A percentile compares a stretch with the other conserved stretches of the same genome.
Evolutionary conservation across 2,329 filamentous ascomycete species (phyloP).

Genomic region (Endothia cerciana): DNA sequence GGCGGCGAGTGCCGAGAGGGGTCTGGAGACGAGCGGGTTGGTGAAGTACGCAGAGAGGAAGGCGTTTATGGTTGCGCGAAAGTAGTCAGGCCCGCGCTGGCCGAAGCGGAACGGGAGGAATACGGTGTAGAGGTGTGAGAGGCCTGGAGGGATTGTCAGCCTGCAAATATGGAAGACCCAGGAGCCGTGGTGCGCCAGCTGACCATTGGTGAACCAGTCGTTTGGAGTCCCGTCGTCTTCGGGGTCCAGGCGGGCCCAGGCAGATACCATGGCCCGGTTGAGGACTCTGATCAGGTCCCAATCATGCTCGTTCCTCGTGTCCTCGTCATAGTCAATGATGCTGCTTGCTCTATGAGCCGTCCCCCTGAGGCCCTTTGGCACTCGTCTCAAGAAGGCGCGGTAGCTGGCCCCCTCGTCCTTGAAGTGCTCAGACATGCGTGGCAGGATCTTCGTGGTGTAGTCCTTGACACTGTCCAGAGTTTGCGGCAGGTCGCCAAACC

Average conservation of each 20-base stretch:
- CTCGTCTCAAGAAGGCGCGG: constrained; percentile 31
- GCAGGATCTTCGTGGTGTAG: constrained; percentile 31
- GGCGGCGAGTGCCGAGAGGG: constrained; percentile 14
- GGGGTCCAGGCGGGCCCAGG: constrained; percentile 28
- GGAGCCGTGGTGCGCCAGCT: constrained; percentile 8
- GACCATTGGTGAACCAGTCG: constrained; percentile 31
- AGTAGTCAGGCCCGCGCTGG: constrained; percentile 31
- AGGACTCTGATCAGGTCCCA: constrained; percentile 33
- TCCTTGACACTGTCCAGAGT: constrained; percentile 32
- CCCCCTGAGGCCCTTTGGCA: not conserved
- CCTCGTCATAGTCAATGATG: constrained; percentile 33
- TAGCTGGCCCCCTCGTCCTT: constrained; percentile 28
- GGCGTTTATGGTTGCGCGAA: constrained; percentile 31
- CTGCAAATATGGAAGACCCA: constrained; percentile 1
- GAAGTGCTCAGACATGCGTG: constrained; percentile 32
- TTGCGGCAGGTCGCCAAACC: constrained; percentile 33
- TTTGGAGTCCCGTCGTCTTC: constrained; percentile 20
- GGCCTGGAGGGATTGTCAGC: constrained; percentile 18
- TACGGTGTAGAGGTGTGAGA: constrained; percentile 26
- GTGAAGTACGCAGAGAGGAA: constrained; percentile 34
- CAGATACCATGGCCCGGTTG: constrained; percentile 31
- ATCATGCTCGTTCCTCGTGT: constrained; percentile 30
- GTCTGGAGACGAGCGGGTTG: constrained; percentile 29
- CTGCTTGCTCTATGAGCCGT: constrained; percentile 27
- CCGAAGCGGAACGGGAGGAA: constrained; percentile 34